A percentile compares a stretch with the other conserved stretches of the same genome.
Conservation (phyloP, 169 alveolate genomes). For the Plasmodium vinckei region DNA sequence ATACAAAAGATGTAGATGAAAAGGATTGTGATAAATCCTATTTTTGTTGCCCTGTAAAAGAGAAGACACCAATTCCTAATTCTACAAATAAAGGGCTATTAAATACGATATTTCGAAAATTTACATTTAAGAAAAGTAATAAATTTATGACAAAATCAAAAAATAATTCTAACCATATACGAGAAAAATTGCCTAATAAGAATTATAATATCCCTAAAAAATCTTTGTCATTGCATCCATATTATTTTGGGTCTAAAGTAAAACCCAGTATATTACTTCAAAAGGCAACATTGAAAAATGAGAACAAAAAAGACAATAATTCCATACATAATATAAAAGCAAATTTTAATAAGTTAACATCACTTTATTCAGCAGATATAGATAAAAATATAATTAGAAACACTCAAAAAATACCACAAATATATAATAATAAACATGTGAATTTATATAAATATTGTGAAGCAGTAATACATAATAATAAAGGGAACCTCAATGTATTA, state of each 20-base stretch:
- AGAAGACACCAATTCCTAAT: neutral
- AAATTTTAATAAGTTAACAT: constrained; percentile 4
- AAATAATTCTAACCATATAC: neutral
- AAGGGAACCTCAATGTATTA: neutral
- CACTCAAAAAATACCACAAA: neutral
- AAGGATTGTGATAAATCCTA: constrained; percentile 1
- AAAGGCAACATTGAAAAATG: neutral
- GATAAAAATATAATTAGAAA: neutral
- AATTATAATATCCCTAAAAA: constrained; percentile 5
- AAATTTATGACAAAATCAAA: neutral
- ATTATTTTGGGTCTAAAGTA: neutral
- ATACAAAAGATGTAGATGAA: neutral
- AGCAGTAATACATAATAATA: neutral
- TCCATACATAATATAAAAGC: neutral
- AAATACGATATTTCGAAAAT: constrained; percentile 2
- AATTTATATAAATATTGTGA: neutral
- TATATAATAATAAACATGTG: constrained; percentile 4
- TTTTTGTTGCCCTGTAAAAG: constrained; percentile 48
- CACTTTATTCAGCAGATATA: neutral
- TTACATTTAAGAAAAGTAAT: neutral
- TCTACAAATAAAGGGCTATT: neutral
- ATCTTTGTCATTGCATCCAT: neutral
- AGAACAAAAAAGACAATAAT: constrained; percentile 3
- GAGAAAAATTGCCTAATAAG: neutral
- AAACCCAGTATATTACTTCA: neutral